Percentiles rank a stretch among this genome's conserved stretches.
Conservation (phyloP, 768 basidiomycete species). For the Suillus lakei region DNA sequence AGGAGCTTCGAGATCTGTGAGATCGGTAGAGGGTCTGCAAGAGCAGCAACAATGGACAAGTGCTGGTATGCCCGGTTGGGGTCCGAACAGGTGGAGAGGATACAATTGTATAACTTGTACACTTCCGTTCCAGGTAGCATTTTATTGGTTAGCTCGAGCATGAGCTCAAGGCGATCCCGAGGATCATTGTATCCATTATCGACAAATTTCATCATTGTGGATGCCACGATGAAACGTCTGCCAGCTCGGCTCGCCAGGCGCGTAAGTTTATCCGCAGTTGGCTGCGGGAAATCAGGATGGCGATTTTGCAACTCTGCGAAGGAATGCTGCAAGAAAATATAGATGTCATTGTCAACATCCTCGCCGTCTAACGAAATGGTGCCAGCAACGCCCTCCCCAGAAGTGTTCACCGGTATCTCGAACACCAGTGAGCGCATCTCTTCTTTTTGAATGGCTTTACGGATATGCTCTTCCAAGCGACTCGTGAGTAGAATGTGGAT, state of each 20-base stretch:
- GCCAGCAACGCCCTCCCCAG: background rate
- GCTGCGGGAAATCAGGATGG: background rate
- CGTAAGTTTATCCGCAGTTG: background rate
- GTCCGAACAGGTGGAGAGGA: background rate
- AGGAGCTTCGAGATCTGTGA: background rate
- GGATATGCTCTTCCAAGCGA: background rate
- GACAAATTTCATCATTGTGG: background rate
- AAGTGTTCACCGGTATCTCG: background rate
- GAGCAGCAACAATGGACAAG: background rate
- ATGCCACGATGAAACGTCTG: background rate
- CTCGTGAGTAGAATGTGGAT: background rate
- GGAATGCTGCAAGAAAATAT: background rate
- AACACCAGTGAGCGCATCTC: background rate
- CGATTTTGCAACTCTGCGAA: background rate
- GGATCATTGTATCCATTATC: background rate
- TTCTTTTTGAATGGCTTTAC: background rate
- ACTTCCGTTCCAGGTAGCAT: background rate
- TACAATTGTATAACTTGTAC: background rate
- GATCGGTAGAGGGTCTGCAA: background rate
- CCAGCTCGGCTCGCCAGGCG: background rate
- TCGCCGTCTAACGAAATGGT: background rate
- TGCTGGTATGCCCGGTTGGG: background rate
- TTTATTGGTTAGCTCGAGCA: background rate
- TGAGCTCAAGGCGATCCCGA: background rate
- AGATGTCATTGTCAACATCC: background rate